These are phyloP conservation scores for Parafenestella ontariensis DNA, from an alignment of 2,329 filamentous ascomycete genomes.

Conservation along the genomic window DNA sequence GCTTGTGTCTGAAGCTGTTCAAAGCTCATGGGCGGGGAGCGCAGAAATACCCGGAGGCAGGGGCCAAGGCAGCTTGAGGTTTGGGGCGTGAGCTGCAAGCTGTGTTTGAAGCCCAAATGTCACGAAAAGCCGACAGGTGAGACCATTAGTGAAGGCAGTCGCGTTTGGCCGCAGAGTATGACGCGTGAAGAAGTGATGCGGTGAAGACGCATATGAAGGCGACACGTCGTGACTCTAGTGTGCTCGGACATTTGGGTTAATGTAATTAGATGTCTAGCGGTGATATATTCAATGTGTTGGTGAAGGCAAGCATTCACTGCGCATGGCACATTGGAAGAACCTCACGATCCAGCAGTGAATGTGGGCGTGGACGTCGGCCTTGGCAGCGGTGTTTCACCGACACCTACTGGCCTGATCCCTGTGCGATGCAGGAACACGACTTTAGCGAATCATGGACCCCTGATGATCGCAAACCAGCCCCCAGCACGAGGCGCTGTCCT, in stretches of 20 bases:
- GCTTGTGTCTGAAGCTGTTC: no score
- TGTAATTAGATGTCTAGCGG: neutral
- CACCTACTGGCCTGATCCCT: slow-evolving; percentile 1
- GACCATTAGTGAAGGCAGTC: slow-evolving; percentile 5
- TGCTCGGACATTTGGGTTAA: slow-evolving; percentile 3
- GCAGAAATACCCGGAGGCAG: neutral
- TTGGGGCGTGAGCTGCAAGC: neutral
- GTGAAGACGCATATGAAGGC: slow-evolving; percentile 11
- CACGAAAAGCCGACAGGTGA: slow-evolving; percentile 1
- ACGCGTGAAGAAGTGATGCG: slow-evolving; percentile 3
- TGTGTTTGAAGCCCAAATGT: neutral
- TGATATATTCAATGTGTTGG: neutral
- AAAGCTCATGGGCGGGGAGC: no score
- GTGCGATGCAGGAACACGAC: slow-evolving; percentile 4
- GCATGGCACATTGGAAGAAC: neutral
- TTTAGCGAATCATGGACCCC: neutral
- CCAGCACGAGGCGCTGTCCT: neutral
- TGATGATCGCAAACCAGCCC: neutral
- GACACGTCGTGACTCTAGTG: slow-evolving; percentile 11
- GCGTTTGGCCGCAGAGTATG: slow-evolving; percentile 5
- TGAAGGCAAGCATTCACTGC: neutral
- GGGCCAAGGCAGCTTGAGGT: neutral
- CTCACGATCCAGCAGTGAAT: neutral
- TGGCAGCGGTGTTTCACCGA: neutral
- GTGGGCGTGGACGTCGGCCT: neutral